These are phyloP conservation scores for Colletotrichum shisoi DNA, from an alignment of 2,329 filamentous ascomycete genomes.

Conservation along the genomic window DNA sequence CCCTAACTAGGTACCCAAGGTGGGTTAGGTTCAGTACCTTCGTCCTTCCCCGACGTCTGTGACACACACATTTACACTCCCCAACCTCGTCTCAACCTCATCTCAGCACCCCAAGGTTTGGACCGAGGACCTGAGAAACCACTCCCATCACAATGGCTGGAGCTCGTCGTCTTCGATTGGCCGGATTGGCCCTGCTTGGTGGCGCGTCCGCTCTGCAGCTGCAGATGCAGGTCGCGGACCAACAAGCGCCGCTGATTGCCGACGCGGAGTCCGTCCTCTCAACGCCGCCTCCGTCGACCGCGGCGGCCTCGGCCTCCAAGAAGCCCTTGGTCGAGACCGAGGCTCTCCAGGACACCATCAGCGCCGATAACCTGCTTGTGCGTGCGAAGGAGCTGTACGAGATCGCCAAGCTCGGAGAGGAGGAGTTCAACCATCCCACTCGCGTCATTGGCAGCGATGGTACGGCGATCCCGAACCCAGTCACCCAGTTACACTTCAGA, in stretches of 20 bases:
- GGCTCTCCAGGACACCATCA: constrained; percentile 65
- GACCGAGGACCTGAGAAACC: constrained; percentile 4
- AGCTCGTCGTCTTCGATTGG: constrained; percentile 28
- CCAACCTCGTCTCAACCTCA: constrained; percentile 31
- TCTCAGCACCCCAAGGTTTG: constrained; percentile 20
- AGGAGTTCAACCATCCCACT: constrained; percentile 73
- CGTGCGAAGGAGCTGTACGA: constrained; percentile 69
- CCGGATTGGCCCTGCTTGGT: constrained; percentile 27
- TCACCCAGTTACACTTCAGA: neutral
- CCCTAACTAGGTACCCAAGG: too few relatives aligned
- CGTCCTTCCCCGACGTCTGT: constrained; percentile 10
- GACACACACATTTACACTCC: constrained; percentile 19
- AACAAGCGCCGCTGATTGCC: constrained; percentile 33
- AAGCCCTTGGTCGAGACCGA: constrained; percentile 61
- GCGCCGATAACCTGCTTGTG: constrained; percentile 61
- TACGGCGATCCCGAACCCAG: constrained; percentile 44
- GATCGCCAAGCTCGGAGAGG: constrained; percentile 65
- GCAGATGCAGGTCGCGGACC: constrained; percentile 24
- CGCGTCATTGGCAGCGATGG: constrained; percentile 74
- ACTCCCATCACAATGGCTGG: constrained; percentile 22
- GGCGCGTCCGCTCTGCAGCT: constrained; percentile 33
- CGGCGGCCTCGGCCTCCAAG: constrained; percentile 36
- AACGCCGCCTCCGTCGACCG: constrained; percentile 10
- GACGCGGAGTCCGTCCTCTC: constrained; percentile 23
- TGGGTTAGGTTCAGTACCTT: neutral